phyloP scores from a whole-genome alignment of 352 stramenopile species.

The Globisporangium nagaii region DNA sequence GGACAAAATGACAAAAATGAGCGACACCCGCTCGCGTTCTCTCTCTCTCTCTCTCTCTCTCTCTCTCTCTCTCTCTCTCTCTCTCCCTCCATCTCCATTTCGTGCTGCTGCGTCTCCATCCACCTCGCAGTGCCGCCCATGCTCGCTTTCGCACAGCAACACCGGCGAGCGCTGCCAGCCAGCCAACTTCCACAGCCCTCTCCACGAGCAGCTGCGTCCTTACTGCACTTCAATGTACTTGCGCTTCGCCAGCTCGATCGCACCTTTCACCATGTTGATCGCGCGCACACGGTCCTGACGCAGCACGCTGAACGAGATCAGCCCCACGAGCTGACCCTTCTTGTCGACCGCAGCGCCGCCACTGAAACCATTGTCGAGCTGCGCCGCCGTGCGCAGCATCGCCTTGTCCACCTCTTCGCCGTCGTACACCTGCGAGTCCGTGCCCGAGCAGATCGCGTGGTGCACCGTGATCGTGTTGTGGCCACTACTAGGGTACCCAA shows the following conservation, averaged over 20 bases:
- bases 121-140: too few species aligned
- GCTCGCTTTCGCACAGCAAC: background rate
- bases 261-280: constrained; percentile 88
- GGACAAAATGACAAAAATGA: constrained; percentile 14
- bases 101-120: too few species aligned
- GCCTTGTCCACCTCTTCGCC: constrained; percentile 82
- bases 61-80: background rate
- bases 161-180: too few species aligned
- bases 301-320: constrained; percentile 85
- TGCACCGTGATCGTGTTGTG: constrained; percentile 89
- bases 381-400: constrained; percentile 78
- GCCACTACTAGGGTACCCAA: constrained; percentile 83
- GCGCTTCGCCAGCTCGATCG: constrained; percentile 77
- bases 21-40: background rate
- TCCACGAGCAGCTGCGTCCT: too few species aligned
- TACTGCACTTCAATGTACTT: constrained; percentile 64
- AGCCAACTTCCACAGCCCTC: too few species aligned
- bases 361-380: constrained; percentile 85
- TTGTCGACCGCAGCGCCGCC: constrained; percentile 80
- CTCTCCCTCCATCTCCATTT: background rate
- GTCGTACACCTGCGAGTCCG: constrained; percentile 82
- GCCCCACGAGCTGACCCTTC: constrained; percentile 76
- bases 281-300: constrained; percentile 81
- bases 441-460: constrained; percentile 86
- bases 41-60: background rate